A percentile compares a stretch with the other conserved stretches of the same genome.
phyloP scores from a whole-genome alignment of 331 rosid genomes.

The Rhamnella rubrinervis region DNA sequence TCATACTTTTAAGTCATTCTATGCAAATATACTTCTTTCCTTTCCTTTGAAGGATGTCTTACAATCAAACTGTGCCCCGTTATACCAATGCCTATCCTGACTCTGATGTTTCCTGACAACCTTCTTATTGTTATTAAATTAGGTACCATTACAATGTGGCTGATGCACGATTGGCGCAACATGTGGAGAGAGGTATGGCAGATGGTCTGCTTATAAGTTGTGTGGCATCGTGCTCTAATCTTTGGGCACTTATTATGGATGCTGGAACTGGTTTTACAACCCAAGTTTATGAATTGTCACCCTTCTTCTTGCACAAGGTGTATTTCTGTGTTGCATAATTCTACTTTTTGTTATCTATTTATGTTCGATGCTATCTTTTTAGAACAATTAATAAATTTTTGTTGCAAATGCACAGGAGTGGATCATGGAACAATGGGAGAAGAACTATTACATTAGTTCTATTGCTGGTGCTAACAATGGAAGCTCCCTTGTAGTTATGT shows the following conservation, averaged over 20 bases:
- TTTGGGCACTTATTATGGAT: constrained; percentile 98
- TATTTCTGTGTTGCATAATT: constrained; percentile 13
- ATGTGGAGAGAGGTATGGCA: constrained; percentile 88
- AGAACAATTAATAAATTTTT: constrained; percentile 5
- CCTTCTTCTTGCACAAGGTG: constrained; percentile 87
- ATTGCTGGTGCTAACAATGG: constrained; percentile 83
- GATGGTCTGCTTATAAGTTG: constrained; percentile 92
- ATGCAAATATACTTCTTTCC: too few relatives aligned
- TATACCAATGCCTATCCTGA: background rate
- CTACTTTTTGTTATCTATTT: background rate
- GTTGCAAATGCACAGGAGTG: constrained; percentile 57
- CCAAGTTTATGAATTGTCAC: constrained; percentile 84
- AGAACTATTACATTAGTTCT: constrained; percentile 83
- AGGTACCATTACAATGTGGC: constrained; percentile 97
- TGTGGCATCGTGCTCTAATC: constrained; percentile 85
- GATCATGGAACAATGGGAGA: constrained; percentile 98
- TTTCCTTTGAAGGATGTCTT: too few relatives aligned
- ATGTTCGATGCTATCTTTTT: background rate
- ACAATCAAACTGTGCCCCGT: too few relatives aligned
- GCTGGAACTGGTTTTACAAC: constrained; percentile 83
- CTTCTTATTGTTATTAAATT: constrained; percentile 7
- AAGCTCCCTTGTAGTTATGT: constrained; percentile 93
- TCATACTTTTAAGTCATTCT: too few relatives aligned
- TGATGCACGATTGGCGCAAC: constrained; percentile 79
- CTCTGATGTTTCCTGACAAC: constrained; percentile 3